Evolutionary conservation across 2,329 filamentous ascomycete species (phyloP).

Genomic region (Fusarium lyarnte): DNA sequence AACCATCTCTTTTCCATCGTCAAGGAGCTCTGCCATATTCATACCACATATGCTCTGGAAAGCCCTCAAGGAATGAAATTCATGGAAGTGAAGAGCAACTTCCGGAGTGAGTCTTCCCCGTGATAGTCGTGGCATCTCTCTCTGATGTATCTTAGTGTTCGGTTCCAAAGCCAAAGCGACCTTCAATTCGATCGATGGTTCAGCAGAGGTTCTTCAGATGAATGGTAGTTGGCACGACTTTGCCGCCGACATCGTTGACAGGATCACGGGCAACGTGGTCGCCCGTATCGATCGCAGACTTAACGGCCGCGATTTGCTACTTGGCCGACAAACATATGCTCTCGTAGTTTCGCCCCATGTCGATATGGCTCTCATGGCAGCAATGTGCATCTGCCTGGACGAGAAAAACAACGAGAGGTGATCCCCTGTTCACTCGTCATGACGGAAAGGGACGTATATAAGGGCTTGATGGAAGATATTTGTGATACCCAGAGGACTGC

Average conservation of each 20-base stretch:
- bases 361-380: slow-evolving; percentile 72
- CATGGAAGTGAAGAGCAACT: slow-evolving; percentile 65
- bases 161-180: slow-evolving; percentile 64
- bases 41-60: slow-evolving; percentile 62
- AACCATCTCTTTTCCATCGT: slow-evolving; percentile 67
- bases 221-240: slow-evolving; percentile 70
- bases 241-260: slow-evolving; percentile 65
- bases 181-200: slow-evolving; percentile 62
- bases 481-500: slow-evolving; percentile 6
- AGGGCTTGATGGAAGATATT: background rate
- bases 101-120: slow-evolving; percentile 55
- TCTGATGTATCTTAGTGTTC: slow-evolving; percentile 52
- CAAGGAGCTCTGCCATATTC: slow-evolving; percentile 62
- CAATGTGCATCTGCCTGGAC: slow-evolving; percentile 74
- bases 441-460: background rate
- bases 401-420: slow-evolving; percentile 62
- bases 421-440: background rate
- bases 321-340: slow-evolving; percentile 72
- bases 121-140: background rate
- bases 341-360: slow-evolving; percentile 71
- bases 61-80: slow-evolving; percentile 57
- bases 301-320: slow-evolving; percentile 66
- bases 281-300: slow-evolving; percentile 68
- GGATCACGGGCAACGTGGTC: slow-evolving; percentile 59
- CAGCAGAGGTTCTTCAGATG: slow-evolving; percentile 61